These are phyloP conservation scores for Populus tomentosa DNA, from an alignment of 441 rosid species.

Conservation along the genomic window DNA sequence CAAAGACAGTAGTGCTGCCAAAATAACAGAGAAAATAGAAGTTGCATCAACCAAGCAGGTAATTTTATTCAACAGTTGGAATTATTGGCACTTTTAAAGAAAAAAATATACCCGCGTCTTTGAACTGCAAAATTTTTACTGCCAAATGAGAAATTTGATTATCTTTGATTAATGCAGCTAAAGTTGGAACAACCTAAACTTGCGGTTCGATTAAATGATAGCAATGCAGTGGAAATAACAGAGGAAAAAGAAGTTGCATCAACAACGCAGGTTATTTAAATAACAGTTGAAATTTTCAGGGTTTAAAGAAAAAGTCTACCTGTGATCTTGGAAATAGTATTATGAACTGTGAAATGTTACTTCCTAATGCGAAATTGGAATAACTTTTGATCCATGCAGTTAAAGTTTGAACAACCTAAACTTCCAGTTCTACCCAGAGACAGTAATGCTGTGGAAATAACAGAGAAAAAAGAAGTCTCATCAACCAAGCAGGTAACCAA, in stretches of 20 bases:
- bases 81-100: background rate
- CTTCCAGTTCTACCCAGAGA: constrained; percentile 2
- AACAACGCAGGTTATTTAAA: background rate
- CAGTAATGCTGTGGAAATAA: constrained; percentile 8
- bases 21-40: constrained; percentile 17
- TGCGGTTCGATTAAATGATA: background rate
- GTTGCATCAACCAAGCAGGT: constrained; percentile 14
- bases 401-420: constrained; percentile 1
- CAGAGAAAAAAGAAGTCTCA: constrained; percentile 16
- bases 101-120: background rate
- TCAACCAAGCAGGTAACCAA: constrained; percentile 15
- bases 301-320: background rate
- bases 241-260: background rate
- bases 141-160: background rate
- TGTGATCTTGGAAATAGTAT: background rate
- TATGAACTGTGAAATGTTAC: background rate
- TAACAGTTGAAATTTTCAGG: background rate
- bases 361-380: background rate
- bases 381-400: constrained; percentile 6
- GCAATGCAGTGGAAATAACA: background rate
- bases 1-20: constrained; percentile 12
- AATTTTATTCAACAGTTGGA: background rate
- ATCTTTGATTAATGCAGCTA: background rate
- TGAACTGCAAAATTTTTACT: background rate
- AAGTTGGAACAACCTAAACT: background rate